phyloP scores from a whole-genome alignment of 2,329 filamentous ascomycete species.

The Aspergillus texensis region DNA sequence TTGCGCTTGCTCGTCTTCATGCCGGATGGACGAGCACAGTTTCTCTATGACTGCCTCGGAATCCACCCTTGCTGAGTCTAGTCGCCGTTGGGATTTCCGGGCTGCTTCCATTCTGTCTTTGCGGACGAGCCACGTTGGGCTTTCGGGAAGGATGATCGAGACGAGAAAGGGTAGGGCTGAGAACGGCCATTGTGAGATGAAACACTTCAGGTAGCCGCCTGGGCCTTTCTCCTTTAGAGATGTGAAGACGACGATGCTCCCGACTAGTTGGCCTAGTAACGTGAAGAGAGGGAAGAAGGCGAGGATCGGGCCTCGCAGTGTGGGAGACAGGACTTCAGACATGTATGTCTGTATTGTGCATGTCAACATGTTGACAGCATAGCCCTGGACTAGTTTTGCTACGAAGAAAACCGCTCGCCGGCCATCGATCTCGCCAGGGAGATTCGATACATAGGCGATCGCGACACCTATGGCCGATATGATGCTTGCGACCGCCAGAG shows the following conservation, averaged over 20 bases:
- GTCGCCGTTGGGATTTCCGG: conserved; percentile 49
- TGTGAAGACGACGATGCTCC: conserved; percentile 47
- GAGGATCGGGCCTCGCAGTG: conserved; percentile 51
- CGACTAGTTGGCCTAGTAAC: conserved; percentile 53
- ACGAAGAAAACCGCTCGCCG: conserved; percentile 47
- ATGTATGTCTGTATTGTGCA: conserved; percentile 52
- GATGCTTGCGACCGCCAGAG: conserved; percentile 40
- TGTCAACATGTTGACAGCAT: conserved; percentile 50
- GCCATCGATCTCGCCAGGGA: conserved; percentile 26
- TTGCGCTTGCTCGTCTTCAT: conserved; percentile 50
- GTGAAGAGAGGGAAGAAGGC: conserved; percentile 55
- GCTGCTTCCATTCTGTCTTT: conserved; percentile 43
- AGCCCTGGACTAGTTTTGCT: conserved; percentile 51
- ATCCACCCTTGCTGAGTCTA: conserved; percentile 48
- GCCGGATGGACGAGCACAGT: conserved; percentile 48
- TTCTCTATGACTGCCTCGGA: conserved; percentile 35
- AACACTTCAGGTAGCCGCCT: conserved; percentile 34
- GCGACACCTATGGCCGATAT: conserved; percentile 43
- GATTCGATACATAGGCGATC: conserved; percentile 38
- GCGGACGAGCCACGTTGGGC: conserved; percentile 53
- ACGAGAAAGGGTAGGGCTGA: conserved; percentile 46
- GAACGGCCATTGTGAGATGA: conserved; percentile 30
- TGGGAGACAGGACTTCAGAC: conserved; percentile 53
- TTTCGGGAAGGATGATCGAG: conserved; percentile 54
- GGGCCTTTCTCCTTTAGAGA: conserved; percentile 26